Evolutionary conservation across 2,329 filamentous ascomycete species (phyloP), one percentile per base, ranked within the genome.

Genomic region (Trichophyton rubrum): DNA sequence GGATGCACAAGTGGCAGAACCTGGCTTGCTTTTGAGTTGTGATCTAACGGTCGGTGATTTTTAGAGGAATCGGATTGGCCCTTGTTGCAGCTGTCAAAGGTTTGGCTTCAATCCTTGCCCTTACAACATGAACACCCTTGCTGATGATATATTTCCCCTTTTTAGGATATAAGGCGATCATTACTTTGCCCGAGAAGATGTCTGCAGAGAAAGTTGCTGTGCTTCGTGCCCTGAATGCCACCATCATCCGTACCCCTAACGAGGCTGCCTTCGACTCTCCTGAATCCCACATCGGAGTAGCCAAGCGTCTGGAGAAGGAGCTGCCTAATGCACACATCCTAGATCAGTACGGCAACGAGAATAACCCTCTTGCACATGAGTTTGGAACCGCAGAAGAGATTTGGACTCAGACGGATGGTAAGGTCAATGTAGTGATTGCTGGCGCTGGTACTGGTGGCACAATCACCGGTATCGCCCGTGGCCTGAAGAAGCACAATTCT

Each of bases 181-280:
- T 99, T 74, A 99, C 93, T 9, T 84, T 99, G 53, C 93, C 93
- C 58, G 93, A 99, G 78, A 99, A 99, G 81, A 99, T 99, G 93
- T 96, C 90, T 1, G 88, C 90, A 56, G 93, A 99, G 77, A 99
- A 99, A 77, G 93, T 99, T 43, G 88, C 92, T 1, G 93, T 99
- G 30, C 82, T 99, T 64, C 88, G 90, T 68, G 92, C 93, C 33
- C 82, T 99, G 59, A 92, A 92, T 65, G 93, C 93, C 47, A 96
- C 95, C 71, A 97, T 99, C 75, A 96, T 99, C 73, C 87, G 93
- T 60, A 99, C 93, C 3, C 93, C 93, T 24, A 99, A 91, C 38
- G 90, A 95, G 75, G 93, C 93, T 41, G 92, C 93, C 47, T 97
- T 85, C 79, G 93, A 99, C 75, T 86, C 85, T 43, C 93, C 93